These are phyloP conservation scores for Boletellus emodensis DNA, from an alignment of 768 basidiomycete species.

Conservation along the genomic window DNA sequence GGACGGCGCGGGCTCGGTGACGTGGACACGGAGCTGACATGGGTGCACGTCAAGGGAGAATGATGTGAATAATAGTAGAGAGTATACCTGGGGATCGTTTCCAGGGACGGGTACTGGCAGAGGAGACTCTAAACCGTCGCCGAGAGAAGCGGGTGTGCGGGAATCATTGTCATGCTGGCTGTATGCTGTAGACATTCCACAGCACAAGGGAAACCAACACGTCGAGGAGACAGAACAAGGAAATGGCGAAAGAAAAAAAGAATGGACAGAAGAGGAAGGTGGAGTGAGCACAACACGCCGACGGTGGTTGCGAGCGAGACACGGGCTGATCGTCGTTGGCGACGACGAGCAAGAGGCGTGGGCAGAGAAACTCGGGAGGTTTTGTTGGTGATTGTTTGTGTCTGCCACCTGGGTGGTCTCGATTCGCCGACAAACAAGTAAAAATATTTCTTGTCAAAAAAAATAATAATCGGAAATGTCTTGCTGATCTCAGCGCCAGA, in stretches of 20 bases:
- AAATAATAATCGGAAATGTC: not conserved
- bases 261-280: constrained; percentile 11
- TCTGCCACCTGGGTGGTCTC: constrained; percentile 7
- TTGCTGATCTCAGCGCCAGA: constrained; percentile 27
- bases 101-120: constrained; percentile 22
- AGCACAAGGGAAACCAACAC: constrained; percentile 37
- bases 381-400: constrained; percentile 23
- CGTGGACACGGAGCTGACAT: constrained; percentile 44
- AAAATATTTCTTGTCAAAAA: not conserved
- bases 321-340: constrained; percentile 28
- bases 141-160: constrained; percentile 40
- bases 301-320: not conserved
- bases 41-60: constrained; percentile 6
- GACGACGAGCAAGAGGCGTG: constrained; percentile 32
- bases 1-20: constrained; percentile 40
- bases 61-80: not conserved
- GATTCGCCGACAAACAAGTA: not conserved
- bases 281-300: not conserved
- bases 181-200: constrained; percentile 41
- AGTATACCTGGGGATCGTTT: constrained; percentile 14
- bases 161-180: constrained; percentile 38
- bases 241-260: not conserved
- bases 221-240: constrained; percentile 10
- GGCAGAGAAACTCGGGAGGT: constrained; percentile 24
- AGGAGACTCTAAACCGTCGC: constrained; percentile 41